Evolutionary conservation across 2,329 filamentous ascomycete genomes (phyloP), one percentile per base, ranked within the genome.

Genomic region (Neopestalotiopsis clavispora): DNA sequence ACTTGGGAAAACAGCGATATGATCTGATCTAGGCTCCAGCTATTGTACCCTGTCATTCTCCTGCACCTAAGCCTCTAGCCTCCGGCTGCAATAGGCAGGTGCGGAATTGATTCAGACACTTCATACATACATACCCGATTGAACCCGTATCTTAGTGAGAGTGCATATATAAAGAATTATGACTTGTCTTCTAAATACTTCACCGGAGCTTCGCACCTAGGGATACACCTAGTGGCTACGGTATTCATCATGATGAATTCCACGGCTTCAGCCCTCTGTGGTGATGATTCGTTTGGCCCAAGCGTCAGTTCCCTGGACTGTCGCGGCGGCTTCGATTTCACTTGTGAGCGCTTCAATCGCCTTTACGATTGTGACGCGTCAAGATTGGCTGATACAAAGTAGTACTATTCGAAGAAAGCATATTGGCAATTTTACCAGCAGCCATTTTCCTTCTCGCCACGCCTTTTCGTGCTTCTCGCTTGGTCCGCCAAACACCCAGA

Each of bases 401-500:
- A 66, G 64, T 66, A 45, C 45, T 66, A 66, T 66, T 66, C 64
- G 64, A 66, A 66, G 64, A 66, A 58, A 66, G 64, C 64, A 49
- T 66, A 45, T 49, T 66, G 64, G 28, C 64, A 38, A 66, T 66
- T 49, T 49, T 49, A 45, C 64, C 58, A 49, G 57, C 64, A 28
- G 64, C 64, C 38, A 49, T 45, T 17, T 66, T 66, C 58, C 64
- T 66, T 49, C 64, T 66, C 45, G 58, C 58, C 58, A 32, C 64
- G 45, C 64, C 64, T 45, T 45, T 66, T 66, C 64, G 64, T 58
- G 58, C 52, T 66, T 66, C 64, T 66, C 64, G 64, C 23, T 66
- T 49, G 58, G 64, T 66, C 58, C 64, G 34, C 34, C 34, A 38
- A 38, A 38, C 34, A 38, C 34, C 6, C 34, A 38, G 10, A 38